phyloP scores from a whole-genome alignment of 805 yeast genomes.

The Ogataea methanolica region DNA sequence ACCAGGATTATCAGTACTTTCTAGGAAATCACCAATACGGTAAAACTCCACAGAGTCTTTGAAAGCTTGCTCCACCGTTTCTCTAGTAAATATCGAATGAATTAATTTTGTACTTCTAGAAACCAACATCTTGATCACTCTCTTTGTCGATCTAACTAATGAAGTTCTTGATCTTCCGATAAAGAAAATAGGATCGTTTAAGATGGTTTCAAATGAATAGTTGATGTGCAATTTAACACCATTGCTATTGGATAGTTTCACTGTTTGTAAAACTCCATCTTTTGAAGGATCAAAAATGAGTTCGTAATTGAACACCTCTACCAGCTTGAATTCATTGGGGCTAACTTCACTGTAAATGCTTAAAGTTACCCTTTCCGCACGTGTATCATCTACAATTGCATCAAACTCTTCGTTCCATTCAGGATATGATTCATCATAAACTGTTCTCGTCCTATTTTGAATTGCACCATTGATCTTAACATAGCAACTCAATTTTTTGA shows the following conservation, averaged over 20 bases:
- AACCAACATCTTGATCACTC: conserved; percentile 12
- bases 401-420: conserved; percentile 21
- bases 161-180: conserved; percentile 15
- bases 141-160: conserved; percentile 5
- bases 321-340: conserved; percentile 5
- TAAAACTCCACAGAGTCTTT: conserved; percentile 3
- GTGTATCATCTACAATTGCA: conserved; percentile 6
- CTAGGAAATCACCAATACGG: conserved; percentile 9
- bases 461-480: conserved; percentile 14
- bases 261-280: conserved; percentile 11
- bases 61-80: conserved; percentile 5
- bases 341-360: conserved; percentile 9
- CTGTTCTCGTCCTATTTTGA: conserved; percentile 16
- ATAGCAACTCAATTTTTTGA: conserved; percentile 7
- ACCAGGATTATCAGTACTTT: conserved; percentile 8
- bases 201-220: conserved; percentile 13
- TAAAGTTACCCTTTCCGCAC: conserved; percentile 7
- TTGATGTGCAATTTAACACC: conserved; percentile 7
- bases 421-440: conserved; percentile 9
- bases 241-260: conserved; percentile 3
- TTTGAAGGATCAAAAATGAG: conserved; percentile 10
- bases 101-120: conserved; percentile 7
- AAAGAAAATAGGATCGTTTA: conserved; percentile 19
- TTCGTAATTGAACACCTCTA: conserved; percentile 7
- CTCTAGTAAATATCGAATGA: conserved; percentile 5